Evolutionary conservation across 2,329 filamentous ascomycete species (phyloP).

Genomic region (Talaromyces funiculosus): DNA sequence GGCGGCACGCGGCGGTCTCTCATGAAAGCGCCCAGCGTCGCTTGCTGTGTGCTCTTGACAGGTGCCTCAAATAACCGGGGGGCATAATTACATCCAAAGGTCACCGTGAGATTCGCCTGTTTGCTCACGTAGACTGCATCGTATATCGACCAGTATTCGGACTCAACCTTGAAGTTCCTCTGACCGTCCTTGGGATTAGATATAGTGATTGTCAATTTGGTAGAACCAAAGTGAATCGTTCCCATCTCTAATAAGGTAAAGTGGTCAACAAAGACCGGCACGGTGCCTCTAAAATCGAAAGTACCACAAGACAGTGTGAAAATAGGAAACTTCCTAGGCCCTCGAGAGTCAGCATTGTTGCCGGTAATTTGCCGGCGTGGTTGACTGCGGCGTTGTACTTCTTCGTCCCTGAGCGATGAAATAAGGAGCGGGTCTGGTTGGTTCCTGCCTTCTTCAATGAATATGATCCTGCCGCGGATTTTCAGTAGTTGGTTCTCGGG

Average conservation of each 20-base stretch:
- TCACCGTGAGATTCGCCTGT: conserved; percentile 28
- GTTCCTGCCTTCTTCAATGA: conserved; percentile 17
- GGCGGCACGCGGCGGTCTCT: conserved; percentile 10
- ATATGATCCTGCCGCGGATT: conserved; percentile 17
- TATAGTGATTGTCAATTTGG: conserved; percentile 39
- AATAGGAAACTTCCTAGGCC: conserved; percentile 17
- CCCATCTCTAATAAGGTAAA: conserved; percentile 16
- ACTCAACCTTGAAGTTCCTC: conserved; percentile 32
- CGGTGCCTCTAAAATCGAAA: conserved; percentile 37
- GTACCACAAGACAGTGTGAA: conserved; percentile 44
- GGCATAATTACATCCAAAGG: conserved; percentile 36
- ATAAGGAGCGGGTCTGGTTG: conserved; percentile 18
- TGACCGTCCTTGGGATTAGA: conserved; percentile 32
- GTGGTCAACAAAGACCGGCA: conserved; percentile 39
- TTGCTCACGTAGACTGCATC: conserved; percentile 19
- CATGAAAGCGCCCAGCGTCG: background rate
- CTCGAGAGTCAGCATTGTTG: conserved; percentile 4
- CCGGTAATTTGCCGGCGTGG: conserved; percentile 4
- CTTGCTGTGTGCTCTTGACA: background rate
- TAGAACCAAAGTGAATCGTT: conserved; percentile 40
- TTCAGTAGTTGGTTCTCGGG: conserved; percentile 13
- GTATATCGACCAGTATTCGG: conserved; percentile 18
- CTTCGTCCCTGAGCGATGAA: conserved; percentile 17
- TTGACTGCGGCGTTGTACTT: conserved; percentile 14
- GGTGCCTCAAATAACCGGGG: conserved; percentile 18